Evolutionary conservation across 805 yeast species (phyloP), one percentile per base, ranked within the genome.

Genomic region (Blastobotrys chiropterorum): DNA sequence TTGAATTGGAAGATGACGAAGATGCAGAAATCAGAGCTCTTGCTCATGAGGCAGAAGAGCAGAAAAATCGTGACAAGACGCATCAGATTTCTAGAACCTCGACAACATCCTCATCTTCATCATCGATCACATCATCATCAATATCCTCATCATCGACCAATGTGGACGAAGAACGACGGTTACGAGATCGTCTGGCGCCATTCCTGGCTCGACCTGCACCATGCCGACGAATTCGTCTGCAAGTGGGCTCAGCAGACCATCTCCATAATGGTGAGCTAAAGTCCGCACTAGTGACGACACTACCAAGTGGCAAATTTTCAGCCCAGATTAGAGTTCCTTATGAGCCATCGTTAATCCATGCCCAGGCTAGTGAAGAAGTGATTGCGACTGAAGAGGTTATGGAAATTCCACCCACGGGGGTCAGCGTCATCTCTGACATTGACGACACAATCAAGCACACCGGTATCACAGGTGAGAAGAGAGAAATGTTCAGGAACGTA

Each of bases 401-500:
- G 19, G 67, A 75, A 30, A 55, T 68, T 38, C 54, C 58, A 4
- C 46, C 45, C 13, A 34, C 62, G 0, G 94, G 95, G 0, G 71
- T 83, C 19, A 87, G 86, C 11, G 67, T 94, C 1, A 90, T 94
- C 19, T 83, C 90, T 61, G 99, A 94, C 66, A 83, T 94, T 42
- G 99, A 94, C 65, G 99, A 94, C 64, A 94, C 99, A 0, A 82
- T 92, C 38, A 86, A 94, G 62, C 74, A 80, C 42, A 90, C 99
- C 0, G 98, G 98, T 1, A 92, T 94, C 0, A 76, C 86, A 34
- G 92, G 92, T 1, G 95, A 90, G 55, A 90, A 88, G 67, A 75
- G 95, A 53, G 88, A 86, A 40, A 74, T 92, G 57, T 82, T 94
- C 68, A 75, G 85, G 53, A 90, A 86, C 62, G 83, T 90, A 0